Percentiles rank a stretch among this genome's conserved stretches.
Evolutionary conservation across 495 filamentous ascomycete species (phyloP).

Genomic region (Aspergillus nanangensis): DNA sequence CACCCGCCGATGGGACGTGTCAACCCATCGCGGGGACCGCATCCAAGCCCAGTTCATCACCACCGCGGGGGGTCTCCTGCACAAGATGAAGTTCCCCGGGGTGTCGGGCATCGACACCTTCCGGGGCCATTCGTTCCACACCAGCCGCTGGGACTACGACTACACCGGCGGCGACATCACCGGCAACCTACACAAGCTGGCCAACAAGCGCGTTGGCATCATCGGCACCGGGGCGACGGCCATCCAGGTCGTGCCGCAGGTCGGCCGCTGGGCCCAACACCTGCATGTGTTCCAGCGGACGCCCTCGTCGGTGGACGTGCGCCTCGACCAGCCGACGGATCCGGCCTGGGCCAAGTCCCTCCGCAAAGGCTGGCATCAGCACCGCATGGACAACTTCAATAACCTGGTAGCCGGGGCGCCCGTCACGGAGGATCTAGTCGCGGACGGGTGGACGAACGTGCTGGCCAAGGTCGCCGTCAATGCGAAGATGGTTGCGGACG

Average conservation of each 20-base stretch:
- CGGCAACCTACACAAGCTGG: slow-evolving; percentile 22
- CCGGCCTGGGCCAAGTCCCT: slow-evolving; percentile 18
- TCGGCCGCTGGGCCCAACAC: slow-evolving; percentile 19
- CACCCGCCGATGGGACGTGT: background rate
- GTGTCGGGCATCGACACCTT: slow-evolving; percentile 10
- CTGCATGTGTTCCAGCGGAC: slow-evolving; percentile 44
- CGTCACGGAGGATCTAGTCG: slow-evolving; percentile 1
- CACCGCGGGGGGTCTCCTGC: slow-evolving; percentile 8
- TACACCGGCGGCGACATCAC: slow-evolving; percentile 39
- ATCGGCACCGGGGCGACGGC: slow-evolving; percentile 44
- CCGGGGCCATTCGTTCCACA: slow-evolving; percentile 27
- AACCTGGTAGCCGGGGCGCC: background rate
- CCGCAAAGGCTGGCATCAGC: slow-evolving; percentile 42
- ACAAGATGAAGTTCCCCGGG: slow-evolving; percentile 20
- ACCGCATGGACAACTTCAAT: slow-evolving; percentile 30
- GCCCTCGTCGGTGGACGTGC: slow-evolving; percentile 40
- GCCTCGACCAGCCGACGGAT: slow-evolving; percentile 29
- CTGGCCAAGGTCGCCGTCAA: background rate
- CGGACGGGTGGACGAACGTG: slow-evolving; percentile 3
- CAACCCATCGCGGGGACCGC: background rate
- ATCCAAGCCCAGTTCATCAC: slow-evolving; percentile 1
- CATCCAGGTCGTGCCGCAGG: slow-evolving; percentile 31
- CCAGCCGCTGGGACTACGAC: slow-evolving; percentile 31
- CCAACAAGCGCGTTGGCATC: slow-evolving; percentile 40
- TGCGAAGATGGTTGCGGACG: background rate